phyloP scores from a whole-genome alignment of 495 filamentous ascomycete genomes.

The Wilcoxina mikolae region DNA sequence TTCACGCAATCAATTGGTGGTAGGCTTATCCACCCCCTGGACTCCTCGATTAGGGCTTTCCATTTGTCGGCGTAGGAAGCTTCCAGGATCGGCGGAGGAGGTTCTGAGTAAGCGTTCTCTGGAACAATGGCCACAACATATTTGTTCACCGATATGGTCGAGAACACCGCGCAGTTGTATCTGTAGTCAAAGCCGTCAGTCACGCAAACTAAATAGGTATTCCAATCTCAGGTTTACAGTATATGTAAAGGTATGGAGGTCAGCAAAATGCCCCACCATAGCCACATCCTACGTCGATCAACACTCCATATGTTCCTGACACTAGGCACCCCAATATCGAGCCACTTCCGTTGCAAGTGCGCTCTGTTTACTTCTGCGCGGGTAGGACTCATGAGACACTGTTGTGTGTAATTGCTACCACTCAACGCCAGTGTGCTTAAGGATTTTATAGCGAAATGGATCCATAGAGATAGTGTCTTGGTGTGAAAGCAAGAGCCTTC shows the following conservation, averaged over 20 bases:
- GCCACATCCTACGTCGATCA: not conserved
- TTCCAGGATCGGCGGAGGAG: too few species aligned
- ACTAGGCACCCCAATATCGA: conserved; percentile 28
- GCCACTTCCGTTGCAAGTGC: conserved; percentile 16
- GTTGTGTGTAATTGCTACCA: conserved; percentile 25
- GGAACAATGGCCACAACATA: not conserved
- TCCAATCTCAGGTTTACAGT: conserved; percentile 21
- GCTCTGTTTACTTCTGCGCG: conserved; percentile 25
- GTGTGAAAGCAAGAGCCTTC: conserved; percentile 12
- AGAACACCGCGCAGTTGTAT: conserved; percentile 27
- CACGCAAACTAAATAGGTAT: too few species aligned
- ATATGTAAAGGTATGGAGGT: conserved; percentile 27
- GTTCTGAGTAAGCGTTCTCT: not conserved
- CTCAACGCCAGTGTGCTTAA: conserved; percentile 22
- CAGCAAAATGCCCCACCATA: conserved; percentile 19
- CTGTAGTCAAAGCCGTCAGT: not conserved
- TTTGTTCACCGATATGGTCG: conserved; percentile 2
- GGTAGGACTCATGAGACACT: conserved; percentile 27
- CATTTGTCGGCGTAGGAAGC: too few species aligned
- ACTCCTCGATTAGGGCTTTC: too few species aligned
- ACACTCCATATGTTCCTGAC: conserved; percentile 21
- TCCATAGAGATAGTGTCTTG: conserved; percentile 8
- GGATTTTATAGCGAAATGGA: conserved; percentile 25
- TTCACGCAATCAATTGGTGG: too few species aligned
- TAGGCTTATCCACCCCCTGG: too few species aligned